Evolutionary conservation across 345 rosid species (phyloP).

Genomic region (Citrus cavaleriei): DNA sequence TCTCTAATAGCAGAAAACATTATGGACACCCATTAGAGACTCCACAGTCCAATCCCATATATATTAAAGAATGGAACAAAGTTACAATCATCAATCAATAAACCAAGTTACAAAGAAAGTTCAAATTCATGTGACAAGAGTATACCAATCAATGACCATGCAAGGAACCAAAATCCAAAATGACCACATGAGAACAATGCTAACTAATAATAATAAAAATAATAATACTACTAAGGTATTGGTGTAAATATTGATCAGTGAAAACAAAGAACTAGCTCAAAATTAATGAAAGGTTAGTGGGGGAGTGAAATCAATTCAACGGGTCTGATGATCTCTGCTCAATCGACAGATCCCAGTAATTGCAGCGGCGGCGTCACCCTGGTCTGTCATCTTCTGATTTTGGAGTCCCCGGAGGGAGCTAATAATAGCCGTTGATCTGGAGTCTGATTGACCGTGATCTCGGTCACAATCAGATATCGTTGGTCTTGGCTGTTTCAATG

Average conservation of each 20-base stretch:
- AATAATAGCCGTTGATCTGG: slow-evolving; percentile 35
- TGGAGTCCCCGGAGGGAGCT: slow-evolving; percentile 33
- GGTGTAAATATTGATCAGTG: background rate
- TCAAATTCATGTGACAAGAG: too few species aligned
- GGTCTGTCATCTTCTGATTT: slow-evolving; percentile 17
- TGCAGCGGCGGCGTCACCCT: slow-evolving; percentile 28
- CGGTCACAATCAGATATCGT: background rate
- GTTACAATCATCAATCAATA: too few species aligned
- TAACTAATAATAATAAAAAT: too few species aligned
- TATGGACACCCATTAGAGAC: too few species aligned
- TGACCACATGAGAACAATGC: too few species aligned
- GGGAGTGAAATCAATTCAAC: too few species aligned
- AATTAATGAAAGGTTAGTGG: slow-evolving; percentile 13
- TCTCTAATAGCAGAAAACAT: too few species aligned
- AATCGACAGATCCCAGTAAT: slow-evolving; percentile 27
- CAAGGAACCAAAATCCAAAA: too few species aligned
- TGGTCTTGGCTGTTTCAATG: slow-evolving; percentile 37
- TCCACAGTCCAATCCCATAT: too few species aligned
- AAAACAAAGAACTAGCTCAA: slow-evolving; percentile 13
- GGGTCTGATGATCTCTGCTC: slow-evolving; percentile 25
- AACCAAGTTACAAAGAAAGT: too few species aligned
- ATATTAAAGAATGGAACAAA: too few species aligned
- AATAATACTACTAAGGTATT: background rate
- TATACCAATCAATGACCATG: too few species aligned
- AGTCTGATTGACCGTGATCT: slow-evolving; percentile 21